Evolutionary conservation across 2,329 filamentous ascomycete species (phyloP), one percentile per base, ranked within the genome.

Genomic region (Pseudogymnoascus sp.): DNA sequence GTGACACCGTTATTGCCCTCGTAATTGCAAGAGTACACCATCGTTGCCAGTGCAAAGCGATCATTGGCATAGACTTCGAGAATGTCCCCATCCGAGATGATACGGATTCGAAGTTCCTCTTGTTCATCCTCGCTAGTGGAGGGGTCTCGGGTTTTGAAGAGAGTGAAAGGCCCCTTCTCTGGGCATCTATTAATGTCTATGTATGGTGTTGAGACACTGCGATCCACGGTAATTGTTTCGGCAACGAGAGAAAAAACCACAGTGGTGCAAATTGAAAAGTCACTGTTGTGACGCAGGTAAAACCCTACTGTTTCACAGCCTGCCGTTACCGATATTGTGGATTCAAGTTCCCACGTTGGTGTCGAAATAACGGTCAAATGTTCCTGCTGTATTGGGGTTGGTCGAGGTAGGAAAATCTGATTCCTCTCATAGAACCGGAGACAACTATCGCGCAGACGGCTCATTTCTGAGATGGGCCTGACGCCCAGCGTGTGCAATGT

Each of bases 31-130:
- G 67, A 66, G 61, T 70, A 70, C 4, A 70, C 48, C 36, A 65
- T 64, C 11, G 67, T 66, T 1, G 68, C 67, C 7, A 69, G n/a
- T 8, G 68, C 66, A 62, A 69, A 69, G 16, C 67, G 39, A 28
- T 68, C 67, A 61, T 70, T 69, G 2, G 64, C 68, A 41, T 65
- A 70, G 2, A 70, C 64, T 37, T 70, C 69, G 5, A 69, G 6
- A 57, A 69, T 66, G 1, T 66, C 68, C 19, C 67, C 67, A 31
- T 70, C 69, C 7, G 68, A 62, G 39, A 64, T 64, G 10, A 68
- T 61, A 2, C 54, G 48, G 21, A 68, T 41, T 7, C 60, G 31
- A 6, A 70, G 60, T 48, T 6, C 4, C 43, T 48, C 43, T 48
- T 48, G 43, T 25, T 31, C 28, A 7, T 48, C 43, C 23, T 37